Conservation (phyloP, 2,329 filamentous ascomycete species). For the Ceratocystiopsis minuta region DNA sequence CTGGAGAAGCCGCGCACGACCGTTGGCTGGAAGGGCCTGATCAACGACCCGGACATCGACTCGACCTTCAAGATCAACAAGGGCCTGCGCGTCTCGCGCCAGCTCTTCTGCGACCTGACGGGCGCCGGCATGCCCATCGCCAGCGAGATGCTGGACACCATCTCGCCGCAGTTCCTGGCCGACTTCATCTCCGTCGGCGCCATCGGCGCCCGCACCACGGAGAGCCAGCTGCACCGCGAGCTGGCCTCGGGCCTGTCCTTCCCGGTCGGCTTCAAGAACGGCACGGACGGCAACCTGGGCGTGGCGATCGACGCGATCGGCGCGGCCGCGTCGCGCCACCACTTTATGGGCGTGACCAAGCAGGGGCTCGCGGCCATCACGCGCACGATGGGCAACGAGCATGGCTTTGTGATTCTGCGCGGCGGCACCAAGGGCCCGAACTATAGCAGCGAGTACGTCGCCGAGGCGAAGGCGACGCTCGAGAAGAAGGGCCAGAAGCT, state of each 20-base stretch:
- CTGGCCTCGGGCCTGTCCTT: conserved; percentile 88
- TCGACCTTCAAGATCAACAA: conserved; percentile 98
- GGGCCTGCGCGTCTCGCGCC: conserved; percentile 76
- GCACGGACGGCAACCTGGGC: conserved; percentile 77
- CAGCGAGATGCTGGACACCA: conserved; percentile 96
- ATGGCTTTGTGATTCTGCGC: conserved; percentile 91
- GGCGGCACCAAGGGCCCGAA: conserved; percentile 88
- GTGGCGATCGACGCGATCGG: conserved; percentile 95
- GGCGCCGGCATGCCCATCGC: conserved; percentile 81
- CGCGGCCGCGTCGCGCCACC: conserved; percentile 66
- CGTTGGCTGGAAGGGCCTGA: conserved; percentile 96
- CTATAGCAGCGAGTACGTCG: conserved; percentile 73
- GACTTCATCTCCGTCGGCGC: conserved; percentile 91
- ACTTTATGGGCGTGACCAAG: conserved; percentile 98
- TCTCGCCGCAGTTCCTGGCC: conserved; percentile 92
- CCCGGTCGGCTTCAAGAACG: conserved; percentile 99
- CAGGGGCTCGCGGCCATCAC: conserved; percentile 91
- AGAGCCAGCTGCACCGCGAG: conserved; percentile 91
- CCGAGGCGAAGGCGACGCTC: conserved; percentile 57
- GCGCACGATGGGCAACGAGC: conserved; percentile 80
- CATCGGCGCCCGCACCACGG: conserved; percentile 88
- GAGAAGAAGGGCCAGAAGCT: conserved; percentile 67
- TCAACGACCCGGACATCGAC: conserved; percentile 97
- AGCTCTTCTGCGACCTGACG: conserved; percentile 86
- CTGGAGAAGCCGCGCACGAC: conserved; percentile 97